Percentiles rank a stretch among this genome's conserved stretches.
Conservation (phyloP, 495 filamentous ascomycete genomes). For the Neurospora africana region DNA sequence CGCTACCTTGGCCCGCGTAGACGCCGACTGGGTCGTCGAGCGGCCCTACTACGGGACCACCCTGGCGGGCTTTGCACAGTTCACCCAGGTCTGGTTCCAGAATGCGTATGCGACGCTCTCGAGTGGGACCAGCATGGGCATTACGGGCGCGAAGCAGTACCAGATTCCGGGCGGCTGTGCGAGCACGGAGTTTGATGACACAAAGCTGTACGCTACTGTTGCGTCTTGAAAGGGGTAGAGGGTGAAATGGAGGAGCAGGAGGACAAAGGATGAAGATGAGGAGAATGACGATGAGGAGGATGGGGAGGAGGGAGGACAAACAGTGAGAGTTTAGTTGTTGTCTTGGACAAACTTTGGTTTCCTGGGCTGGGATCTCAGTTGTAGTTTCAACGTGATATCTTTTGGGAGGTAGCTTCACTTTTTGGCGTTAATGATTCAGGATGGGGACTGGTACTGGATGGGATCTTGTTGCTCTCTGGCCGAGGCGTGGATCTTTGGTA, state of each 20-base stretch:
- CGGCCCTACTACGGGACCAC: conserved; percentile 14
- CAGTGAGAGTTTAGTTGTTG: neutral
- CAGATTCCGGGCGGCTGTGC: conserved; percentile 14
- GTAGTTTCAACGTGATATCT: neutral
- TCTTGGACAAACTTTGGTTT: neutral
- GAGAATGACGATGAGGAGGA: neutral
- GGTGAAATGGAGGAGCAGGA: neutral
- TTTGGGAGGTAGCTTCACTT: neutral
- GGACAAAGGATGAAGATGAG: neutral
- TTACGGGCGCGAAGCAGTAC: conserved; percentile 19
- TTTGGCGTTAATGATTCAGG: neutral
- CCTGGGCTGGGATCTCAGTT: neutral
- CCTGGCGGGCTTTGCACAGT: conserved; percentile 14
- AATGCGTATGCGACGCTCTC: conserved; percentile 9
- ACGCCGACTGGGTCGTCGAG: conserved; percentile 25
- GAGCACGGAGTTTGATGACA: conserved; percentile 11
- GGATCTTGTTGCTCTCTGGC: neutral
- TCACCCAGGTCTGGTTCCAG: conserved; percentile 22
- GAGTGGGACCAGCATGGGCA: conserved; percentile 5
- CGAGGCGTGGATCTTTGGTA: neutral
- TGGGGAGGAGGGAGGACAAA: neutral
- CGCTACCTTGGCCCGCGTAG: conserved; percentile 11
- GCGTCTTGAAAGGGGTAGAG: neutral
- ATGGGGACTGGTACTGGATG: neutral
- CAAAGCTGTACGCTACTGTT: neutral